Conservation (phyloP, 2,329 filamentous ascomycete species). For the Bipolaris sorokiniana region DNA sequence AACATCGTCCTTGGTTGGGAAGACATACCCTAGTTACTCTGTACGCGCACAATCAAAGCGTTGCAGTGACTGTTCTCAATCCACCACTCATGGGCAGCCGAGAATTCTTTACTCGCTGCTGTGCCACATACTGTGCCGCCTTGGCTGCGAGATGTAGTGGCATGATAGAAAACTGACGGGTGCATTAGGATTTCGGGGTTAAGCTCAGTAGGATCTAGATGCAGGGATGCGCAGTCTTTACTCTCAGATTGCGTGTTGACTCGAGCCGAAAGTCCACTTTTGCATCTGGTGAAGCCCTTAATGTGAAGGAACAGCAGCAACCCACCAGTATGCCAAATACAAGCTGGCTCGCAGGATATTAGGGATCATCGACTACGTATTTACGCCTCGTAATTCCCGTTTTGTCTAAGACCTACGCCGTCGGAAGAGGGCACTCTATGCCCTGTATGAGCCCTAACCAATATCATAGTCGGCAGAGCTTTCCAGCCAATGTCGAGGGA, state of each 20-base stretch:
- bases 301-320: neutral
- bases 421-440: neutral
- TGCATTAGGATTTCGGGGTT: slow-evolving; percentile 1
- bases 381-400: neutral
- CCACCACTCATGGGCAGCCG: too few relatives aligned
- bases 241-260: neutral
- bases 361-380: neutral
- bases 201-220: neutral
- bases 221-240: slow-evolving; percentile 4
- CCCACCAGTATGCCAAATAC: neutral
- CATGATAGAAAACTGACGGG: neutral
- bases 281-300: neutral
- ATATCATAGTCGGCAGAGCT: neutral
- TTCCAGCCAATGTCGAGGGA: neutral
- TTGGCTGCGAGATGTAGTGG: neutral
- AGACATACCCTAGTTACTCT: too few relatives aligned
- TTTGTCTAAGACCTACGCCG: neutral
- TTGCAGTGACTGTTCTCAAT: too few relatives aligned
- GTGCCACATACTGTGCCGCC: slow-evolving; percentile 5
- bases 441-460: neutral
- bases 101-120: neutral
- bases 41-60: too few relatives aligned
- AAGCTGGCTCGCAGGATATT: neutral
- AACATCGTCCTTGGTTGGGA: too few relatives aligned
- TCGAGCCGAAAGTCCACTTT: neutral